Conservation (phyloP, 176 grass and related monocot genomes). For the Musa troglodytarum region DNA sequence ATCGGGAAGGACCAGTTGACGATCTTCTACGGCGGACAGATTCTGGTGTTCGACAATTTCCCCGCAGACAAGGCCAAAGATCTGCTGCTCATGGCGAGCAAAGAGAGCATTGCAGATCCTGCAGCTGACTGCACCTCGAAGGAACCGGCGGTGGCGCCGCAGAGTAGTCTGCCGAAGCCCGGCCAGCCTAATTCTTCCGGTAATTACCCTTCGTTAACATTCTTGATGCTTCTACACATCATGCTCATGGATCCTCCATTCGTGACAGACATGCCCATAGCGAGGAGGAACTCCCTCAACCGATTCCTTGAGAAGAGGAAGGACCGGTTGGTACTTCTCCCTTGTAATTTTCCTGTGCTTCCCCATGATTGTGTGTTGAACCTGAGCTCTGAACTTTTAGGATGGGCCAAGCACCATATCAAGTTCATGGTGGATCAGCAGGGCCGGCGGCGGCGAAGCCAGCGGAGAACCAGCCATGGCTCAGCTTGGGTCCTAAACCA, state of each 20-base stretch:
- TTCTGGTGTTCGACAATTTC: slow-evolving; percentile 46
- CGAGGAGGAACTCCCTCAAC: slow-evolving; percentile 47
- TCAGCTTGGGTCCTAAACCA: not conserved
- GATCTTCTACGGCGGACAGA: slow-evolving; percentile 56
- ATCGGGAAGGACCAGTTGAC: slow-evolving; percentile 27
- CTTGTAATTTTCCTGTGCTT: too few relatives aligned
- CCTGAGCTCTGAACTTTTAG: not conserved
- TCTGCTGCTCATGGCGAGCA: slow-evolving; percentile 29
- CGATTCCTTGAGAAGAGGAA: slow-evolving; percentile 67
- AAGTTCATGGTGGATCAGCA: not conserved
- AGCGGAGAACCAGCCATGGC: not conserved
- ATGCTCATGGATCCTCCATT: not conserved
- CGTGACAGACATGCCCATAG: slow-evolving; percentile 37
- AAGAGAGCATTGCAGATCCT: not conserved
- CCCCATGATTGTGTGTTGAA: not conserved
- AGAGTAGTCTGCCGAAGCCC: slow-evolving; percentile 9
- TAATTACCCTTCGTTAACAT: slow-evolving; percentile 1
- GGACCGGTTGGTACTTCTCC: slow-evolving; percentile 25
- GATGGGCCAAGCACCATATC: slow-evolving; percentile 10
- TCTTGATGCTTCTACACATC: not conserved
- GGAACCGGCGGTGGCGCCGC: not conserved
- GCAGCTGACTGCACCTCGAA: not conserved
- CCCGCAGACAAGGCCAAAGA: slow-evolving; percentile 32
- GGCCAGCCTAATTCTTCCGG: slow-evolving; percentile 24
- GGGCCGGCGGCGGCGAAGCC: not conserved